Evolutionary conservation across 2,329 filamentous ascomycete genomes (phyloP).

Genomic region (Neonectria ditissima): DNA sequence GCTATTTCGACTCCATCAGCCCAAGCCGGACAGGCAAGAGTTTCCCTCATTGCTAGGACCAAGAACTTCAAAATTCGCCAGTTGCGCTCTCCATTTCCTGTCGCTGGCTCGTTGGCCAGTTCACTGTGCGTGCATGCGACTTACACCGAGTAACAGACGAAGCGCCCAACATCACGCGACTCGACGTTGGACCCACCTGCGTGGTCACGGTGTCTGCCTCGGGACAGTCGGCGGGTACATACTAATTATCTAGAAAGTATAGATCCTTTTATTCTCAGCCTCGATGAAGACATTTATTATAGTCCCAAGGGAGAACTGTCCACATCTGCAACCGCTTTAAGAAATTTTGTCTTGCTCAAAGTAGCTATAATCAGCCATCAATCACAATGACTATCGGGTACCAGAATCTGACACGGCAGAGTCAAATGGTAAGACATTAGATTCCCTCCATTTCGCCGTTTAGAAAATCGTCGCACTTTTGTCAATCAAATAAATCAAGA

Average conservation of each 20-base stretch:
- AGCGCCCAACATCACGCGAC: slow-evolving; percentile 37
- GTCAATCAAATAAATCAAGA: not conserved
- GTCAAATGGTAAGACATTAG: slow-evolving; percentile 12
- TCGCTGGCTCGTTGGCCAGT: not conserved
- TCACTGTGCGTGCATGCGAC: not conserved
- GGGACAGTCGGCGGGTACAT: not conserved
- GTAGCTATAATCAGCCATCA: not conserved
- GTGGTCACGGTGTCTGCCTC: not conserved
- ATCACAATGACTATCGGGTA: slow-evolving; percentile 1
- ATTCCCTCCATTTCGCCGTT: not conserved
- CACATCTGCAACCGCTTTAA: not conserved
- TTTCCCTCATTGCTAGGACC: too few species aligned
- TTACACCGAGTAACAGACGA: not conserved
- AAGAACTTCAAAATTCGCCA: not conserved
- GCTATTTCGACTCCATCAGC: not conserved
- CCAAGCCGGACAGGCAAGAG: too few species aligned
- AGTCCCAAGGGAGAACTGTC: not conserved
- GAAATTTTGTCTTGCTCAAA: slow-evolving; percentile 2
- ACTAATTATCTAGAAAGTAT: too few species aligned
- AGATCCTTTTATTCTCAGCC: not conserved
- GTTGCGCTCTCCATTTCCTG: not conserved
- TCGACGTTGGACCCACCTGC: slow-evolving; percentile 21
- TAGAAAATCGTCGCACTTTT: slow-evolving; percentile 1
- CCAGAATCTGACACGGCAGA: slow-evolving; percentile 8
- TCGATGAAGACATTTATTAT: not conserved